Percentiles rank a stretch among this genome's conserved stretches.
Conservation (phyloP, 768 basidiomycete species). For the Collybiopsis luxurians region DNA sequence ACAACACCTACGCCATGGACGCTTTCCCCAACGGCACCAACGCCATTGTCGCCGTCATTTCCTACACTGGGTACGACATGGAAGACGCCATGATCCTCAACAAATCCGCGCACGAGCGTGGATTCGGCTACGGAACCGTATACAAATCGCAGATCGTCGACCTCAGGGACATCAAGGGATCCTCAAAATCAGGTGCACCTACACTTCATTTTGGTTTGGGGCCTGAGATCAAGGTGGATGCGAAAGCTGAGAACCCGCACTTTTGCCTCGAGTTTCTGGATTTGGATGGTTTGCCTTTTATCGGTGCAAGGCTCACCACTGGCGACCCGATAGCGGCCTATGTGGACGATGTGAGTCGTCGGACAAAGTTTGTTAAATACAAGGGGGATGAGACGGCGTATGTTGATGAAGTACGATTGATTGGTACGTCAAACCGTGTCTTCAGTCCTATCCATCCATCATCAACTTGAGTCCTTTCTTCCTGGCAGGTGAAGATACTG, state of each 20-base stretch:
- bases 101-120: constrained; percentile 97
- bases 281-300: constrained; percentile 77
- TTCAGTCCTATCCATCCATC: neutral
- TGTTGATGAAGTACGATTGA: constrained; percentile 86
- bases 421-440: constrained; percentile 50
- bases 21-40: constrained; percentile 98
- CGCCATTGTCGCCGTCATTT: constrained; percentile 98
- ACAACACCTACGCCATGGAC: constrained; percentile 97
- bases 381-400: constrained; percentile 93
- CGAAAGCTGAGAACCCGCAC: constrained; percentile 38
- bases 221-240: constrained; percentile 59
- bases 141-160: constrained; percentile 95
- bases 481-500: constrained; percentile 72
- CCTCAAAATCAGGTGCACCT: constrained; percentile 53
- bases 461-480: neutral
- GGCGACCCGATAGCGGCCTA: constrained; percentile 88
- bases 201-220: constrained; percentile 91
- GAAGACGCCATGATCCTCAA: constrained; percentile 99
- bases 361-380: constrained; percentile 88
- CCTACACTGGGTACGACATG: constrained; percentile 99
- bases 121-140: constrained; percentile 94
- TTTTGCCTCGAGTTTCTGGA: constrained; percentile 56
- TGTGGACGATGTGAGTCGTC: constrained; percentile 77
- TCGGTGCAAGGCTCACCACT: constrained; percentile 65
- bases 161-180: constrained; percentile 75